phyloP scores from a whole-genome alignment of 2,329 filamentous ascomycete species.

The Anisogramma anomala region DNA sequence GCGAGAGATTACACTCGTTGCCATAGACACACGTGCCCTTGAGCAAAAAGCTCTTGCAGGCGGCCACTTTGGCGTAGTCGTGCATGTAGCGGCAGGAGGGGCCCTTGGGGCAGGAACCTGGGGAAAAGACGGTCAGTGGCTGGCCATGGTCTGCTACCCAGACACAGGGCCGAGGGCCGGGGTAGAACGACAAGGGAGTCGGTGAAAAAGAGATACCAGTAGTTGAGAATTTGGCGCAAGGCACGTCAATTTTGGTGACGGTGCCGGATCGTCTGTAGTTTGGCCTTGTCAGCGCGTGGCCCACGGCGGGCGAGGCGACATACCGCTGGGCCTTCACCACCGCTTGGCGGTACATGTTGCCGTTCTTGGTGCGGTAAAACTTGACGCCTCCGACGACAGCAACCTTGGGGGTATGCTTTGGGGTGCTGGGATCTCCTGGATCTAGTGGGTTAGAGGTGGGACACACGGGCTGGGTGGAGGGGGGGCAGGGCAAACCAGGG shows the following conservation, averaged over 20 bases:
- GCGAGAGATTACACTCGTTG: constrained; percentile 78
- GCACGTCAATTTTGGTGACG: constrained; percentile 58
- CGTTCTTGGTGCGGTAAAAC: constrained; percentile 77
- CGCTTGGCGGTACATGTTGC: constrained; percentile 71
- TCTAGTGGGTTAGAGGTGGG: constrained; percentile 20
- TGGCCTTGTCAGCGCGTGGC: constrained; percentile 29
- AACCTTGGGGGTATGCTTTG: constrained; percentile 62
- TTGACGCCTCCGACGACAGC: constrained; percentile 63
- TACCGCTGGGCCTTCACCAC: constrained; percentile 68
- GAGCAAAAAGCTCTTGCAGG: constrained; percentile 78
- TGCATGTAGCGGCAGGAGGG: constrained; percentile 70
- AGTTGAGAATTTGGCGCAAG: constrained; percentile 61
- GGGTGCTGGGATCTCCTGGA: constrained; percentile 46
- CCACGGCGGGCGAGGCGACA: constrained; percentile 24
- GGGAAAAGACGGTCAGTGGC: constrained; percentile 15
- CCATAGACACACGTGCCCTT: constrained; percentile 68
- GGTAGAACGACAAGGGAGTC: constrained; percentile 4
- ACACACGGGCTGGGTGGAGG: not conserved
- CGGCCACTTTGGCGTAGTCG: constrained; percentile 74
- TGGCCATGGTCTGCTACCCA: not conserved
- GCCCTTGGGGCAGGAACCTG: constrained; percentile 79
- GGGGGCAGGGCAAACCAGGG: constrained; percentile 39
- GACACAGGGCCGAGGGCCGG: constrained; percentile 1
- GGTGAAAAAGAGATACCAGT: constrained; percentile 47
- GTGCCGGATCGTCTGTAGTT: constrained; percentile 35